A percentile compares a stretch with the other conserved stretches of the same genome.
Conservation (phyloP, 2,329 filamentous ascomycete genomes). For the Chrysosporium queenslandicum region DNA sequence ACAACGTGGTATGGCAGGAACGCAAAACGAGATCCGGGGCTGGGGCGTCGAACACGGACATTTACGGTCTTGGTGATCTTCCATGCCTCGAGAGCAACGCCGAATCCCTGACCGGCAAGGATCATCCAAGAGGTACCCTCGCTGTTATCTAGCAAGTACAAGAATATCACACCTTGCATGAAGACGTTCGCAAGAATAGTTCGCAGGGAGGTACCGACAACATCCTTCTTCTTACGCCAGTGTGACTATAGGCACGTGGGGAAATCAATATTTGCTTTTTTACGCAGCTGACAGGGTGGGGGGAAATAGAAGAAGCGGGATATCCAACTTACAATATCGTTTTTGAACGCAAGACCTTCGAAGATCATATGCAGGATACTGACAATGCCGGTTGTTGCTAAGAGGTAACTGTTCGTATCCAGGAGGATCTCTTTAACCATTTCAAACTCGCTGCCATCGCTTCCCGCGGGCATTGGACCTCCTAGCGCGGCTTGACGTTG, state of each 20-base stretch:
- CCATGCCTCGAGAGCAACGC: constrained; percentile 72
- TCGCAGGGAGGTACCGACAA: constrained; percentile 89
- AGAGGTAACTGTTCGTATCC: constrained; percentile 85
- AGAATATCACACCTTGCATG: constrained; percentile 92
- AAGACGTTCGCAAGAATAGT: constrained; percentile 95
- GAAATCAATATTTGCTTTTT: background rate
- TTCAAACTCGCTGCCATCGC: constrained; percentile 89
- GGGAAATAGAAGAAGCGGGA: background rate
- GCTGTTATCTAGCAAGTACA: constrained; percentile 94
- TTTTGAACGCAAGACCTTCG: constrained; percentile 92
- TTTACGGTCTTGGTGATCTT: constrained; percentile 95
- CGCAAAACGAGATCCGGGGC: constrained; percentile 58
- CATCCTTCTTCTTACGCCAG: constrained; percentile 99
- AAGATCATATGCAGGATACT: constrained; percentile 88
- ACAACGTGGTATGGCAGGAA: constrained; percentile 68
- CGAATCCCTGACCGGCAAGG: constrained; percentile 79
- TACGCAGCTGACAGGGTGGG: background rate
- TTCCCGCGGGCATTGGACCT: constrained; percentile 59
- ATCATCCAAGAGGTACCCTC: constrained; percentile 99
- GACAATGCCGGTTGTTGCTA: constrained; percentile 73
- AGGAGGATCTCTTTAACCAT: constrained; percentile 94
- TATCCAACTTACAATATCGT: constrained; percentile 58
- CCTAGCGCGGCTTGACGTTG: constrained; percentile 68
- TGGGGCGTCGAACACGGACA: constrained; percentile 63
- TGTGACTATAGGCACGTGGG: constrained; percentile 46